Percentiles rank a stretch among this genome's conserved stretches.
phyloP scores from a whole-genome alignment of 2,329 filamentous ascomycete species.

The Arthrobotrys iridis region DNA sequence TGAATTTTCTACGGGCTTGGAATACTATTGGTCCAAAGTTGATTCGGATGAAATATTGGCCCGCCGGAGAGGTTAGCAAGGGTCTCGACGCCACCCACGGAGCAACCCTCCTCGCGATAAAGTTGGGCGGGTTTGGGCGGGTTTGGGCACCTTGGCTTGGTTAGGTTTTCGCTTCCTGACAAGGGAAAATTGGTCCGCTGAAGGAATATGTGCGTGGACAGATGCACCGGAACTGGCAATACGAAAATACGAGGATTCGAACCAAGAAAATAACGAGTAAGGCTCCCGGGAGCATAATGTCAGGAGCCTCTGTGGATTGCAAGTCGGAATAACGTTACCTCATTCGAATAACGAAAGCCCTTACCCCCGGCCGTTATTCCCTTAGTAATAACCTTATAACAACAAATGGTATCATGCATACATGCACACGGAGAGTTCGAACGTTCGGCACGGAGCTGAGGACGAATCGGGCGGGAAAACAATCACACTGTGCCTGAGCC shows the following conservation, averaged over 20 bases:
- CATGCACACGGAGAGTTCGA: constrained; percentile 24
- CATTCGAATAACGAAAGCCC: constrained; percentile 22
- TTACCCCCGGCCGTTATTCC: not conserved
- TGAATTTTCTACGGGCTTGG: not conserved
- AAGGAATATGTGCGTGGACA: constrained; percentile 5
- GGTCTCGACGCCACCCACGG: constrained; percentile 36
- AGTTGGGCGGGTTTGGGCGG: constrained; percentile 13
- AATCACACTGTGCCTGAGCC: not conserved
- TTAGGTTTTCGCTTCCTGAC: not conserved
- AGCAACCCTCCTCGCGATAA: constrained; percentile 37
- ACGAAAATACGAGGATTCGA: constrained; percentile 36
- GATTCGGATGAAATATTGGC: constrained; percentile 49
- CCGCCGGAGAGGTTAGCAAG: constrained; percentile 17
- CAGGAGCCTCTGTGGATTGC: not conserved
- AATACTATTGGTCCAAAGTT: not conserved
- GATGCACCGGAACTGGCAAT: constrained; percentile 26
- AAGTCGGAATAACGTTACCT: constrained; percentile 33
- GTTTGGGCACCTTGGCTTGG: not conserved
- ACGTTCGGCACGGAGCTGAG: constrained; percentile 16
- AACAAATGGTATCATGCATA: not conserved
- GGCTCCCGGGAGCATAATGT: constrained; percentile 10
- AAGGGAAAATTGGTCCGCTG: not conserved
- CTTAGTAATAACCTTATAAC: constrained; percentile 39
- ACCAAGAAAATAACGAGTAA: constrained; percentile 6
- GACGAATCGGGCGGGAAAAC: constrained; percentile 20